A percentile compares a stretch with the other conserved stretches of the same genome.
Evolutionary conservation across 257 asterid species (phyloP).

Genomic region (Scutellaria minor): DNA sequence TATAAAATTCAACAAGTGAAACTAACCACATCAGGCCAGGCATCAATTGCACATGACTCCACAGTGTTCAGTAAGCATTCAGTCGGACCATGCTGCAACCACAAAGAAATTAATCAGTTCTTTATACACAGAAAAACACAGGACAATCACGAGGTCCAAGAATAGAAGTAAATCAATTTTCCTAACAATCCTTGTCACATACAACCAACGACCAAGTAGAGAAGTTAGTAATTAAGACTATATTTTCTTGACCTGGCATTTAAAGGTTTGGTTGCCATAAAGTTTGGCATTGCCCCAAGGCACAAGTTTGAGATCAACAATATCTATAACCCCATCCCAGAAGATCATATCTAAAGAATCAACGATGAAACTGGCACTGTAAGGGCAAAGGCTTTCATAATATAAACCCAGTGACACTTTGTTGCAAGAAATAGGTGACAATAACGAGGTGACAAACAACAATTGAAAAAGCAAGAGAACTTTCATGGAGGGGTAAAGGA

Average conservation of each 20-base stretch:
- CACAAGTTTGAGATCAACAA: slow-evolving; percentile 49
- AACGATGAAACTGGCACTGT: slow-evolving; percentile 46
- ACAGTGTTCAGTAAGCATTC: slow-evolving; percentile 84
- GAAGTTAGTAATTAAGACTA: slow-evolving; percentile 5
- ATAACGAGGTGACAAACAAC: slow-evolving; percentile 23
- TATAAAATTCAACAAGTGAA: slow-evolving; percentile 3
- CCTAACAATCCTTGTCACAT: slow-evolving; percentile 11
- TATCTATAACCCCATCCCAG: slow-evolving; percentile 41
- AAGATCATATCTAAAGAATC: slow-evolving; percentile 43
- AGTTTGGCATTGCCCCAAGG: slow-evolving; percentile 62
- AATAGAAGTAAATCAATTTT: not conserved
- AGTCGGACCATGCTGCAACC: slow-evolving; percentile 72
- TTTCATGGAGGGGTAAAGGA: slow-evolving; percentile 28
- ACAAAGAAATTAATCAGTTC: slow-evolving; percentile 25
- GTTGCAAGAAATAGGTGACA: slow-evolving; percentile 35
- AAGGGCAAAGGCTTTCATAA: slow-evolving; percentile 49
- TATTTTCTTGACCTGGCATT: slow-evolving; percentile 42
- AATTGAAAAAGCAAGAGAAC: slow-evolving; percentile 34
- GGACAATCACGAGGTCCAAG: slow-evolving; percentile 24
- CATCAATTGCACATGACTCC: slow-evolving; percentile 92
- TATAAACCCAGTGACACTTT: slow-evolving; percentile 45
- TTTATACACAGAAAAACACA: not conserved
- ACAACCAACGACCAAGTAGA: not conserved
- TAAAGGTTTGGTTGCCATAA: slow-evolving; percentile 31
- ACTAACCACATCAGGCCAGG: slow-evolving; percentile 94